Conservation (phyloP, 2,329 filamentous ascomycete species). For the Penicillium sp. region DNA sequence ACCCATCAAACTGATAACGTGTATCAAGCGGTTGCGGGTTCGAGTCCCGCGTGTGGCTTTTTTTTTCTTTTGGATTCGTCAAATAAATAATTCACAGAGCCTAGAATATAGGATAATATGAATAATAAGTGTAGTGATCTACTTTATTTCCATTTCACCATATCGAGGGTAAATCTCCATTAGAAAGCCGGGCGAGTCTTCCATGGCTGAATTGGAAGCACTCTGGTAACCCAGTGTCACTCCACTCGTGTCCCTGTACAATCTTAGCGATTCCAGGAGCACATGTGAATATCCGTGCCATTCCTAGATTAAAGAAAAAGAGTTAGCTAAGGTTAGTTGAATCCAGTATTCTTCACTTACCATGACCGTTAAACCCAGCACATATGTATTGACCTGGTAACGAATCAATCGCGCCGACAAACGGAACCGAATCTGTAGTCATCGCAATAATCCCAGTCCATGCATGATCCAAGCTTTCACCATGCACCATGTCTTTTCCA, state of each 20-base stretch:
- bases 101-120: no score
- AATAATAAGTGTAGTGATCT: not conserved
- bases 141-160: slow-evolving; percentile 18
- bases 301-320: slow-evolving; percentile 18
- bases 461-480: slow-evolving; percentile 53
- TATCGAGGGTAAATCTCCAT: slow-evolving; percentile 27
- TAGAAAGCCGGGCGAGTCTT: slow-evolving; percentile 30
- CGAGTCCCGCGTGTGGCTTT: no score
- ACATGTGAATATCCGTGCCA: slow-evolving; percentile 57
- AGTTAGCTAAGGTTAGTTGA: not conserved
- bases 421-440: slow-evolving; percentile 56
- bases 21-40: no score
- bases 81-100: no score
- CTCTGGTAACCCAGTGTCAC: slow-evolving; percentile 46
- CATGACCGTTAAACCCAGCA: slow-evolving; percentile 59
- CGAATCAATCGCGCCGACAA: slow-evolving; percentile 51
- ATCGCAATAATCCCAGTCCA: slow-evolving; percentile 58
- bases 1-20: no score
- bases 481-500: slow-evolving; percentile 34
- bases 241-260: slow-evolving; percentile 48
- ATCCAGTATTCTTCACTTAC: slow-evolving; percentile 24
- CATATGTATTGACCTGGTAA: slow-evolving; percentile 56
- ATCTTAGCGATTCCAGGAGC: slow-evolving; percentile 54
- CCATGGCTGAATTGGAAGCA: slow-evolving; percentile 45
- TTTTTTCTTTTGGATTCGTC: no score